Evolutionary conservation across 2,329 filamentous ascomycete species (phyloP).

Genomic region (Aspergillus pseudoterreus): DNA sequence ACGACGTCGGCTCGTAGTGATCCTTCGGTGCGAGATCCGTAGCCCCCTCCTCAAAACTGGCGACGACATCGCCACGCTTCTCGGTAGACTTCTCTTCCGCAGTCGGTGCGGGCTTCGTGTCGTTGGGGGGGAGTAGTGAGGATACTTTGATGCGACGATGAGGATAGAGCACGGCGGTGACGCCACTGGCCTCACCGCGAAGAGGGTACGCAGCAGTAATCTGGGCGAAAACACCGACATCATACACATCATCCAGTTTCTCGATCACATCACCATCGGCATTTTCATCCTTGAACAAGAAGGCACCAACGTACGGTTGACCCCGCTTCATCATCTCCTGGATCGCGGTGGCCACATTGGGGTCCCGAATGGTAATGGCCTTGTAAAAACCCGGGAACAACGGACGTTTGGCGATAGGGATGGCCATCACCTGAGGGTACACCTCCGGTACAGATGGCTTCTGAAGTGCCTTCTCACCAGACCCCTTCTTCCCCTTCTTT

Average conservation of each 20-base stretch:
- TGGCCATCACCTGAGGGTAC: conserved; percentile 96
- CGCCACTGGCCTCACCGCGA: conserved; percentile 70
- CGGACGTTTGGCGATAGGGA: conserved; percentile 89
- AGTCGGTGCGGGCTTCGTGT: conserved; percentile 28
- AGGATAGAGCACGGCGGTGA: conserved; percentile 93
- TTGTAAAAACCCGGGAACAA: conserved; percentile 99
- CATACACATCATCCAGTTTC: conserved; percentile 84
- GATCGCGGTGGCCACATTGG: conserved; percentile 85
- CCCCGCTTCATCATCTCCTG: conserved; percentile 95
- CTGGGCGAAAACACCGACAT: conserved; percentile 95
- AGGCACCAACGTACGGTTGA: conserved; percentile 95
- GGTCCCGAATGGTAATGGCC: conserved; percentile 92
- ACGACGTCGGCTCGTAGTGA: conserved; percentile 82
- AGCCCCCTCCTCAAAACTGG: conserved; percentile 85
- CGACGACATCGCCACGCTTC: conserved; percentile 89
- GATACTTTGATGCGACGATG: conserved; percentile 92
- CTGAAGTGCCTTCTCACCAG: conserved; percentile 70
- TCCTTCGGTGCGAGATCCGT: conserved; percentile 56
- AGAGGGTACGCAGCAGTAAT: conserved; percentile 95
- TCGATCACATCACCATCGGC: conserved; percentile 93
- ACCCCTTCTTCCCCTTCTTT: conserved; percentile 66
- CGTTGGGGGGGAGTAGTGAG: conserved; percentile 67
- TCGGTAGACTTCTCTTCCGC: conserved; percentile 50
- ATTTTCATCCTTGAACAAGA: conserved; percentile 94
- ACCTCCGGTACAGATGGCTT: conserved; percentile 91